Conservation (phyloP, 345 rosid species). For the Eutrema yunnanense region DNA sequence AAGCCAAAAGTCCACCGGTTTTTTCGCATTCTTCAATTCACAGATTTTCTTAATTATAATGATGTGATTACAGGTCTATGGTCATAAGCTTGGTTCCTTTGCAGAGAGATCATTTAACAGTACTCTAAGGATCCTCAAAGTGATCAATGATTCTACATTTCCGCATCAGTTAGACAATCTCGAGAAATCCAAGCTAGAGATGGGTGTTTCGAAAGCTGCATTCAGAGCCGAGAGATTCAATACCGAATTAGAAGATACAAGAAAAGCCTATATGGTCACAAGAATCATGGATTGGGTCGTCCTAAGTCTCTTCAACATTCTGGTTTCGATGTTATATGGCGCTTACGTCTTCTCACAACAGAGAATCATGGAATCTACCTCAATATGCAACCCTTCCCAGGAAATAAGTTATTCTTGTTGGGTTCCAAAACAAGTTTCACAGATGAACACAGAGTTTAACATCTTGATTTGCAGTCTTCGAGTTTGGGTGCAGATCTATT, state of each 20-base stretch:
- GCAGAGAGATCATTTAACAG: conserved; percentile 62
- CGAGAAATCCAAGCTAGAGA: conserved; percentile 54
- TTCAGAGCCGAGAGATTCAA: conserved; percentile 63
- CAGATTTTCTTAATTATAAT: background rate
- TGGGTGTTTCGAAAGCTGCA: conserved; percentile 60
- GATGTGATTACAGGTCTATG: conserved; percentile 51
- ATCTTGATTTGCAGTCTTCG: conserved; percentile 47
- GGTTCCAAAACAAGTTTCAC: conserved; percentile 46
- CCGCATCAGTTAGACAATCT: conserved; percentile 26
- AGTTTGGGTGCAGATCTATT: conserved; percentile 50
- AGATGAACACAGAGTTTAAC: background rate
- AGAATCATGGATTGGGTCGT: conserved; percentile 62
- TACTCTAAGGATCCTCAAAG: conserved; percentile 68
- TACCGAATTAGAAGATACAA: conserved; percentile 44
- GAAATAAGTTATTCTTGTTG: conserved; percentile 55
- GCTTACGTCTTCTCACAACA: conserved; percentile 43
- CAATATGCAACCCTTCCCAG: conserved; percentile 49
- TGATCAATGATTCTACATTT: conserved; percentile 40
- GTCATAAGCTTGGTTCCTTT: conserved; percentile 50
- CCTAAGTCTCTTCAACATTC: conserved; percentile 54
- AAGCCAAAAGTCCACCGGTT: conserved; percentile 25
- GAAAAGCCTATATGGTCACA: conserved; percentile 48
- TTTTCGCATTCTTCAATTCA: background rate
- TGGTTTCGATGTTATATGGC: conserved; percentile 42
- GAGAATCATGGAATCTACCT: conserved; percentile 23